Evolutionary conservation across 2,329 filamentous ascomycete species (phyloP), one percentile per base, ranked within the genome.

Genomic region (Penicillium olsonii): DNA sequence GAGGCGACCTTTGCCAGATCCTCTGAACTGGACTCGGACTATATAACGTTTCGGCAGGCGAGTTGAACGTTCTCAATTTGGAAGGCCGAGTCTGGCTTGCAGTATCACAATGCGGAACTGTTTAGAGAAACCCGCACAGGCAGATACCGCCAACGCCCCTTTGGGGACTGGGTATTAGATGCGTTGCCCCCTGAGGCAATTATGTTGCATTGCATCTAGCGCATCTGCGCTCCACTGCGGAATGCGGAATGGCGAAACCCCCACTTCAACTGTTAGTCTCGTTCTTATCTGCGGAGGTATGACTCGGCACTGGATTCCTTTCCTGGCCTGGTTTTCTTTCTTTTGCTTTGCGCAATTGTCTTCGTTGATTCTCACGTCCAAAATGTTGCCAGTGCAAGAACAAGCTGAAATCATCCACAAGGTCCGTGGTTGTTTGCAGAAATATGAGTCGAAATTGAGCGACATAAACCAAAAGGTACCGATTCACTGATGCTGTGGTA

Each of bases 391-490:
- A 14, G 44, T 35, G 22, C 37, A 45, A 19, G 41, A 15, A n/a
- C 40, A 54, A 41, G 20, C 50, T 10, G 40, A 45, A 15, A 37
- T 51, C 15, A 52, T 56, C 24, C 38, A 44, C 8, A 46, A 48
- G 27, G 45, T 56, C 20, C 47, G 46, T 27, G 29, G 31, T 19
- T 44, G 35, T 1, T 24, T 58, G 27, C 38, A 52, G 9, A 54
- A 52, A 38, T 48, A 65, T 48, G 58, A 62, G 34, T 22, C 46
- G 5, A 42, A 55, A 14, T 49, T 64, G 1, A 53, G 53, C 35
- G 45, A 38, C 18, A 65, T 65, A 38, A 65, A 65, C 14, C 53
- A 52, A 9, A 54, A 56, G 40, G 55, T 50, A 22, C n/a, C 29
- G 17, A 18, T 22, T 6, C 8, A 24, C n/a, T 19, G 15, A 15